phyloP scores from a whole-genome alignment of 345 rosid genomes.

The Camelina neglecta region DNA sequence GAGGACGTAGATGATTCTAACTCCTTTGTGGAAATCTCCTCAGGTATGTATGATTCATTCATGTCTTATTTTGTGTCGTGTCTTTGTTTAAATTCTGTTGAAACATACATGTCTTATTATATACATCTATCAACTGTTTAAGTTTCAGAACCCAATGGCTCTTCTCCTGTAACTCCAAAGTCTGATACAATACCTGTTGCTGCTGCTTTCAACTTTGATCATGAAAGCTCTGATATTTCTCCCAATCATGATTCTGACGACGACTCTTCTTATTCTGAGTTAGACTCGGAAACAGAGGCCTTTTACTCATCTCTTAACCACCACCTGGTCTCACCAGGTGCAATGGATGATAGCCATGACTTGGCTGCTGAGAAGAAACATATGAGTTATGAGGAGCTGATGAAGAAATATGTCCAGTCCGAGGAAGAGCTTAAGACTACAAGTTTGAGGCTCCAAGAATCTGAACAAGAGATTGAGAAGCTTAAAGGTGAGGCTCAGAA shows the following conservation, averaged over 20 bases:
- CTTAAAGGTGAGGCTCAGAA: conserved; percentile 54
- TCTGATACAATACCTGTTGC: conserved; percentile 54
- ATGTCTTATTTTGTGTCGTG: neutral
- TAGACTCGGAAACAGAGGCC: conserved; percentile 81
- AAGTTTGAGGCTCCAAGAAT: conserved; percentile 51
- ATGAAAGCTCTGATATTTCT: conserved; percentile 56
- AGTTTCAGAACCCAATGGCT: conserved; percentile 43
- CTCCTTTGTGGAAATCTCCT: conserved; percentile 57
- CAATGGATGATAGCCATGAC: conserved; percentile 38
- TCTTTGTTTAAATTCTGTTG: neutral
- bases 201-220: conserved; percentile 60
- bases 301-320: conserved; percentile 59
- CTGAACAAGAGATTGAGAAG: conserved; percentile 62
- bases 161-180: conserved; percentile 53
- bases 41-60: conserved; percentile 49
- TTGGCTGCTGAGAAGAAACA: conserved; percentile 34
- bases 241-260: conserved; percentile 59
- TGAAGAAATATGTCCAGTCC: conserved; percentile 37
- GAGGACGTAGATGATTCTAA: conserved; percentile 22
- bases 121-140: conserved; percentile 35
- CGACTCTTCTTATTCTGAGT: conserved; percentile 60
- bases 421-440: conserved; percentile 60
- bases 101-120: neutral
- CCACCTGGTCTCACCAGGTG: conserved; percentile 44
- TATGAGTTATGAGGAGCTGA: conserved; percentile 50